phyloP scores from a whole-genome alignment of 805 yeast genomes.

The Candida nitratophila region DNA sequence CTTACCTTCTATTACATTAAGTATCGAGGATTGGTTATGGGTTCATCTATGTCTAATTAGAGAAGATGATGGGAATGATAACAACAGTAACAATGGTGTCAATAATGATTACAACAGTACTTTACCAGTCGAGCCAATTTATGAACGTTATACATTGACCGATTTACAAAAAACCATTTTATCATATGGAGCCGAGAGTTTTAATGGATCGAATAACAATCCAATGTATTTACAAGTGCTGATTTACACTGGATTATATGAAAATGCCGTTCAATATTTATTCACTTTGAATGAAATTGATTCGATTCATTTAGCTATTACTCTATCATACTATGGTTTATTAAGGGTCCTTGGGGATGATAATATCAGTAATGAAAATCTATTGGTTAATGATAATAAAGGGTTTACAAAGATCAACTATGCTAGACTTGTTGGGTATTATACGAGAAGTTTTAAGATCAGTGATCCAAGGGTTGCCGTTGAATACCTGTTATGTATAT shows the following conservation, averaged over 20 bases:
- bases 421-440: constrained; percentile 67
- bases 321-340: constrained; percentile 66
- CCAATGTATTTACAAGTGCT: constrained; percentile 70
- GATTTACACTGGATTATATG: constrained; percentile 72
- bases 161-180: constrained; percentile 71
- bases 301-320: constrained; percentile 84
- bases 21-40: constrained; percentile 97
- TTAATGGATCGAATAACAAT: constrained; percentile 57
- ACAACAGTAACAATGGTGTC: too few species aligned
- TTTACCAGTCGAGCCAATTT: constrained; percentile 39
- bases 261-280: constrained; percentile 64
- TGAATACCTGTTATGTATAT: constrained; percentile 75
- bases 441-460: constrained; percentile 74
- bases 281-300: constrained; percentile 66
- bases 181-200: constrained; percentile 66
- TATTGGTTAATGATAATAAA: constrained; percentile 28
- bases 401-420: constrained; percentile 32
- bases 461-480: constrained; percentile 88
- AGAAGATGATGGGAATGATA: constrained; percentile 36
- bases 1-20: constrained; percentile 60
- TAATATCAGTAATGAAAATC: neutral
- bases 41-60: constrained; percentile 73
- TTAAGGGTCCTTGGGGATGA: constrained; percentile 33
- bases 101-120: neutral
- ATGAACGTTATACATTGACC: constrained; percentile 62